Conservation (phyloP, 805 yeast genomes). For the Schizosaccharomyces cryophilus region DNA sequence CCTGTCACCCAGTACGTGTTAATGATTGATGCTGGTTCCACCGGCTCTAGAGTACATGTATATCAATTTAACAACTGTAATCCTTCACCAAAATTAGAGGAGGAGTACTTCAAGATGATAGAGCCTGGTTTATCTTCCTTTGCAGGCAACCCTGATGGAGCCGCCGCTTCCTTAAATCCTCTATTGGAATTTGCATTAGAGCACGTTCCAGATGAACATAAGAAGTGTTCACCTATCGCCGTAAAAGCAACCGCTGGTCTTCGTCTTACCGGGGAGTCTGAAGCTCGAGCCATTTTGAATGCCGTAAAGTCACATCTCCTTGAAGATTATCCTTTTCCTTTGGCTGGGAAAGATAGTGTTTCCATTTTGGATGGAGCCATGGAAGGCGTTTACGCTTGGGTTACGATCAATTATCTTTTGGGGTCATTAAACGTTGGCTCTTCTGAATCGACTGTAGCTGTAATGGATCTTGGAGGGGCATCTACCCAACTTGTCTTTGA, state of each 20-base stretch:
- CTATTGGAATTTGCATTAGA: conserved; percentile 52
- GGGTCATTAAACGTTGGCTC: conserved; percentile 74
- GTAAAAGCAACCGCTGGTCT: conserved; percentile 97
- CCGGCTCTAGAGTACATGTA: conserved; percentile 88
- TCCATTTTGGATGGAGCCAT: conserved; percentile 88
- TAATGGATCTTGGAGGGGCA: conserved; percentile 94
- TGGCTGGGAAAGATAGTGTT: conserved; percentile 66
- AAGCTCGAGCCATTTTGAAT: conserved; percentile 41
- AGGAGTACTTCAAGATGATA: conserved; percentile 67
- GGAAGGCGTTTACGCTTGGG: conserved; percentile 98
- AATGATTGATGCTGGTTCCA: conserved; percentile 95
- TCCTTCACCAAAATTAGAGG: conserved; percentile 56
- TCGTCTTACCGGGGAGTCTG: conserved; percentile 56
- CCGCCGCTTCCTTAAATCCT: conserved; percentile 75
- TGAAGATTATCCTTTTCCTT: conserved; percentile 70
- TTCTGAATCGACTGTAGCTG: conserved; percentile 75
- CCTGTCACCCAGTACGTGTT: conserved; percentile 36
- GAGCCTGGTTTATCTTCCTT: conserved; percentile 80
- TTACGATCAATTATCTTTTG: conserved; percentile 74
- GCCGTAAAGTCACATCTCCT: conserved; percentile 61
- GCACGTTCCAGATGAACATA: conserved; percentile 47
- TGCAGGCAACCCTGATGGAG: conserved; percentile 55
- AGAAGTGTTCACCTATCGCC: conserved; percentile 73
- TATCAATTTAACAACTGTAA: conserved; percentile 74
- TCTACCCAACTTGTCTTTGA: conserved; percentile 96